Evolutionary conservation across 805 yeast species (phyloP), one percentile per base, ranked within the genome.

Genomic region (Soucietia sequanensis): DNA sequence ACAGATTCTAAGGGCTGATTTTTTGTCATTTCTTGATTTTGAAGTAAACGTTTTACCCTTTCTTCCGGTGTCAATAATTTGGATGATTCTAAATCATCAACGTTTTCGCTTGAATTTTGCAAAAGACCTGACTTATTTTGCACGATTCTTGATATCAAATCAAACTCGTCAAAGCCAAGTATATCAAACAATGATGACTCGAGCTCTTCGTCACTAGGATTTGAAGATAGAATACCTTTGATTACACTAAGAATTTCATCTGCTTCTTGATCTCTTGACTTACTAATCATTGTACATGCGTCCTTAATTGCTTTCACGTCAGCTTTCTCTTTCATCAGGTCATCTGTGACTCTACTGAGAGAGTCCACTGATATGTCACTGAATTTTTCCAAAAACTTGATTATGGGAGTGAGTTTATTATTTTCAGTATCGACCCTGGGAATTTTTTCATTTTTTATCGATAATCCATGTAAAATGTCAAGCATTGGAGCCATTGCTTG

Each of bases 111-210:
- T 6, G 37, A 30, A 13, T 52, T 51, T 18, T 14, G 15, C 13
- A 14, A 27, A 9, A 19, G n/a, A 3, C 19, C 23, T 9, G 15
- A 7, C 46, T 69, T 74, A 33, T 75, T 60, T 33, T 72, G 73
- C 4, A 87, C 56, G 9, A 88, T 60, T 29, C 69, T 73, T 1
- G 88, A 72, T 7, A 90, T 84, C 32, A 90, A 59, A 35, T 88
- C 96, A 41, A 93, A 73, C 52, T 87, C 84, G 17, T 88, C 96
- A 47, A 80, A 84, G 0, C 99, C 99, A 1, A 93, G 57, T 6
- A 86, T 68, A 54, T 89, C 96, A 40, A 87, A 79, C 27, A 93
- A 60, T 5, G 76, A 63, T 5, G 85, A 78, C 50, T 90, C 96
- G 9, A 85, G 50, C 24, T 75, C 79, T 23, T 76, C 84, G 27